Conservation (phyloP, 1,284 basidiomycete species). For the Ustilago loliicola region DNA sequence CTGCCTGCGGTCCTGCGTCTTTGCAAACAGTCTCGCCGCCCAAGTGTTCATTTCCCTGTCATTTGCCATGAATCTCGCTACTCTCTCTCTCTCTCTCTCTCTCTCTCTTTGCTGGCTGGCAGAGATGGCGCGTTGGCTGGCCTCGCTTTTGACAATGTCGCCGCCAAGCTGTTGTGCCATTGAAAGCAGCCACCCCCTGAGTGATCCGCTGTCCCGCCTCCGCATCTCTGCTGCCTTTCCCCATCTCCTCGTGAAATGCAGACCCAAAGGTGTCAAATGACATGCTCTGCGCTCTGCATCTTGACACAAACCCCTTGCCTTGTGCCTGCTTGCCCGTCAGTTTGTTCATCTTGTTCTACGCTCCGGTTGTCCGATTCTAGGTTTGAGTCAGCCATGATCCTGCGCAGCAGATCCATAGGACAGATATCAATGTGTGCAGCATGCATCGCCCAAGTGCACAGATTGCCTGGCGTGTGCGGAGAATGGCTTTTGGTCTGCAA, state of each 20-base stretch:
- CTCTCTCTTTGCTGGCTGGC: not conserved
- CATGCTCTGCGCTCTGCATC: not conserved
- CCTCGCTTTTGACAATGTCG: constrained; percentile 1
- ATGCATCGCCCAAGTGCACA: not conserved
- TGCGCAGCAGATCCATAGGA: constrained; percentile 4
- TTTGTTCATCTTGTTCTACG: not conserved
- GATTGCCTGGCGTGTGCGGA: not conserved
- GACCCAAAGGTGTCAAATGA: not conserved
- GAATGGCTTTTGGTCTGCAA: not conserved
- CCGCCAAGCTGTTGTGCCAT: constrained; percentile 6
- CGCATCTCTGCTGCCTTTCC: not conserved
- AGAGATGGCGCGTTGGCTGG: not conserved
- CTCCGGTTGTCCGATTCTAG: not conserved
- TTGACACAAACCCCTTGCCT: not conserved
- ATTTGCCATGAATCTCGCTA: not conserved
- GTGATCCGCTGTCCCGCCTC: constrained; percentile 11
- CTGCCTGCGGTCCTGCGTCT: constrained; percentile 9
- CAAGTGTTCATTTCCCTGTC: too few species aligned
- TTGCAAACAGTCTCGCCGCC: constrained; percentile 6
- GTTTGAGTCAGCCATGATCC: too few species aligned
- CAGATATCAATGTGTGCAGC: not conserved
- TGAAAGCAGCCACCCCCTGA: constrained; percentile 22
- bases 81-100: not conserved
- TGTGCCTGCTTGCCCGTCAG: not conserved
- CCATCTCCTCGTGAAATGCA: constrained; percentile 11